These are phyloP conservation scores for Wallacemonas sp. DNA, from an alignment of 208 protist genomes.

Conservation along the genomic window DNA sequence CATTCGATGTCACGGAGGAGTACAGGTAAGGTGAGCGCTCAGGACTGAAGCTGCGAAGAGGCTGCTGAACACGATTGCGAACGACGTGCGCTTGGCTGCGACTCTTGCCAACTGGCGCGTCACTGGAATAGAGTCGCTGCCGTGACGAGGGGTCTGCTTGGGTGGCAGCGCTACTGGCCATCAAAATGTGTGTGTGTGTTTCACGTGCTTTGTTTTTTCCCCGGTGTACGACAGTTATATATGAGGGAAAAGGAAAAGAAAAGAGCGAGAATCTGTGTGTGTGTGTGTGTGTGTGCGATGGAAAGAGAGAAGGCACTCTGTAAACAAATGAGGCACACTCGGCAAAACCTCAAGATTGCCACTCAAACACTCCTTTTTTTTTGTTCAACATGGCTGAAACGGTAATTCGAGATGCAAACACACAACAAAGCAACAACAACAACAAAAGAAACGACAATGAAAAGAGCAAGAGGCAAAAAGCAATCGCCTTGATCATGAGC, in stretches of 20 bases:
- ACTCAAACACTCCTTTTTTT: too few relatives aligned
- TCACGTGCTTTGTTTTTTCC: too few relatives aligned
- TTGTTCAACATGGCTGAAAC: too few relatives aligned
- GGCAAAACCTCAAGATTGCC: too few relatives aligned
- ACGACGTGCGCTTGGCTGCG: not conserved
- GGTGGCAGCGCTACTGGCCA: not conserved
- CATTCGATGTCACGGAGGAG: constrained; percentile 24
- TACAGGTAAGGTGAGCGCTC: constrained; percentile 10
- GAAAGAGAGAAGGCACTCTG: constrained; percentile 14
- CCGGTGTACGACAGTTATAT: too few relatives aligned
- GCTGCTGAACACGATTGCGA: constrained; percentile 3
- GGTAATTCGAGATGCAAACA: too few relatives aligned
- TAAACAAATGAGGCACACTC: not conserved
- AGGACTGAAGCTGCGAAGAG: constrained; percentile 7
- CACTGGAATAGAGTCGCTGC: not conserved
- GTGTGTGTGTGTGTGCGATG: not conserved
- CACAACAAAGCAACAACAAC: constrained; percentile 1
- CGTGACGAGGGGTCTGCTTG: not conserved
- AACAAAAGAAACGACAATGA: not conserved
- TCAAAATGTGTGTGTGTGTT: too few relatives aligned
- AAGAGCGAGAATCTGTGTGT: not conserved
- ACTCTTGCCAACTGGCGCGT: not conserved
- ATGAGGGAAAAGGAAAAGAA: not conserved
- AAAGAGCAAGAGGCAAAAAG: too few relatives aligned
- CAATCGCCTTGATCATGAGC: too few relatives aligned